phyloP scores from a whole-genome alignment of 2,329 filamentous ascomycete species.

The Cercospora canescens region DNA sequence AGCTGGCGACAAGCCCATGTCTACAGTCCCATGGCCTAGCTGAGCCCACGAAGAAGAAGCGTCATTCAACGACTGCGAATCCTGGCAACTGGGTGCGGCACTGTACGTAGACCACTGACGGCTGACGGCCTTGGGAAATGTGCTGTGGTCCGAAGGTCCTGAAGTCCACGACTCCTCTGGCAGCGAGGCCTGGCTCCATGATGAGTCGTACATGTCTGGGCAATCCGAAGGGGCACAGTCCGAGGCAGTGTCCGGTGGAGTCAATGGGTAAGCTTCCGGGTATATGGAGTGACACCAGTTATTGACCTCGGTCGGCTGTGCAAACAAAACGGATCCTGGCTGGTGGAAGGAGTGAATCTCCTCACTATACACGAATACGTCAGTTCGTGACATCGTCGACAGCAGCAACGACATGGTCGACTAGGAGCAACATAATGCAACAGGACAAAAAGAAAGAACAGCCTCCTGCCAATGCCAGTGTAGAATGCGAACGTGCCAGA shows the following conservation, averaged over 20 bases:
- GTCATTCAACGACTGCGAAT: slow-evolving; percentile 22
- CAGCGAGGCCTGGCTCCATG: slow-evolving; percentile 30
- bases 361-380: slow-evolving; percentile 31
- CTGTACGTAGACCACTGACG: slow-evolving; percentile 25
- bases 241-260: slow-evolving; percentile 35
- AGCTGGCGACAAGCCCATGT: slow-evolving; percentile 36
- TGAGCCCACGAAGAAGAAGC: slow-evolving; percentile 26
- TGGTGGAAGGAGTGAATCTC: slow-evolving; percentile 28
- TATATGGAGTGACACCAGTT: slow-evolving; percentile 34
- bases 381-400: slow-evolving; percentile 23
- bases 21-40: slow-evolving; percentile 33
- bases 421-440: background rate
- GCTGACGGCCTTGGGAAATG: slow-evolving; percentile 24
- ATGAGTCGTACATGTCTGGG: slow-evolving; percentile 29
- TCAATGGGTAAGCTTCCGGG: slow-evolving; percentile 28
- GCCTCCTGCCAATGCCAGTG: background rate
- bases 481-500: background rate
- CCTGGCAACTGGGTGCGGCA: slow-evolving; percentile 21
- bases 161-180: slow-evolving; percentile 32
- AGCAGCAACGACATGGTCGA: slow-evolving; percentile 2
- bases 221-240: slow-evolving; percentile 32
- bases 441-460: background rate
- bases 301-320: slow-evolving; percentile 32
- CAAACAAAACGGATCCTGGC: slow-evolving; percentile 33
- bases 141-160: slow-evolving; percentile 28